Base-by-base conservation (phyloP, 331 rosid species). In the Pyrus hybrid region DNA sequence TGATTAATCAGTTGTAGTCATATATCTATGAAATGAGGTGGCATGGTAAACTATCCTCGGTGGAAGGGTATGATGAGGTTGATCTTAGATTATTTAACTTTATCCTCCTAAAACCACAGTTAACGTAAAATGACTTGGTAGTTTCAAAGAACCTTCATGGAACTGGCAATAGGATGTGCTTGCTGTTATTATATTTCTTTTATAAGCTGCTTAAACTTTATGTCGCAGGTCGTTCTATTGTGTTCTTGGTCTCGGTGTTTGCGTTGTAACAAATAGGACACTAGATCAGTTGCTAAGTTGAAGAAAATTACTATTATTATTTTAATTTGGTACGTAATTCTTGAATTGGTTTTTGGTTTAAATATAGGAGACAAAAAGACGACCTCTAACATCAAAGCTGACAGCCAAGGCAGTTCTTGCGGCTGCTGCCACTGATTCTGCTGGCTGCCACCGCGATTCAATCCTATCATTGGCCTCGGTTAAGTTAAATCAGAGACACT, bases 371-470 rank as follows among this genome's bases (percentile, higher is more conserved):
- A 92, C 85, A 61, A 92, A 85, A 80, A 87, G 91, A 72, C 89
- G 97, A 68, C 91, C 97, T 43, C 84, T 88, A 67, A 68, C 96
- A 22, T 83, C 83, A 41, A 92, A 89, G 83, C 66, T 85, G 83
- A 89, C 96, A 30, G 75, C 96, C 18, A 95, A 95, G 90, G 91
- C 92, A 56, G 83, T 85, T 80, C 87, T 95, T 29, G 88, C 97
- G 12, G 96, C 97, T 63, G 97, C 99, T 80, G 97, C 97, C 51
- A 90, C 96, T 10, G 99, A 94, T 82, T 82, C 96, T 41, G 97
- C 91, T n/a, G 97, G 97, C 76, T 92, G 97, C 81, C 99, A 95
- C 72, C 92, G 93, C 0, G 99, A 90, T 76, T 90, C 97, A 56
- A 56, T 94, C 76, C 81, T 89, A 25, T 90, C 97, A 4, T 72